Percentiles rank a stretch among this genome's conserved stretches.
phyloP scores from a whole-genome alignment of 805 yeast species.

The Yarrowia divulgata region DNA sequence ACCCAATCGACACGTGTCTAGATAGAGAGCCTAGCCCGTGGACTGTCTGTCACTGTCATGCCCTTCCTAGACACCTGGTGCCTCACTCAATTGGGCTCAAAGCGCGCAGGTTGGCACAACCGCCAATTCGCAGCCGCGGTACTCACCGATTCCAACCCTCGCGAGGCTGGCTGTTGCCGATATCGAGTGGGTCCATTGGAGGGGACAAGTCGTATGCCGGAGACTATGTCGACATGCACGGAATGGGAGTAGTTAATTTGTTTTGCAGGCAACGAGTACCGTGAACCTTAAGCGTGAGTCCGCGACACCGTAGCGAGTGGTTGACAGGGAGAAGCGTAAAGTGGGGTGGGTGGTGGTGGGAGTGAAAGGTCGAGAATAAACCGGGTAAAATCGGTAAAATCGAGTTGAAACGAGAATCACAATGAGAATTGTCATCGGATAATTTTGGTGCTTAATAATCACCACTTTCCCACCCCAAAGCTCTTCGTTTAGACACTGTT shows the following conservation, averaged over 20 bases:
- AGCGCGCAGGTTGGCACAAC: neutral
- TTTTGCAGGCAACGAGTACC: conserved; percentile 34
- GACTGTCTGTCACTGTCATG: neutral
- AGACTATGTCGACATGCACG: conserved; percentile 37
- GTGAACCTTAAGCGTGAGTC: conserved; percentile 27
- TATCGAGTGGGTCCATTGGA: conserved; percentile 35
- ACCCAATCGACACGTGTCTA: conserved; percentile 14
- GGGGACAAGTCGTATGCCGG: conserved; percentile 31
- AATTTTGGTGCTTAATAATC: neutral
- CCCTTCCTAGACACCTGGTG: neutral
- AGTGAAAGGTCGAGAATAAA: neutral
- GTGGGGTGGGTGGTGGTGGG: no score
- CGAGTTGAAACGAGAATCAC: neutral
- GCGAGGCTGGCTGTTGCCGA: conserved; percentile 36
- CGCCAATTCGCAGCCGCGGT: neutral
- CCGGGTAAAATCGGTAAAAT: neutral
- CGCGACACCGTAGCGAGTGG: neutral
- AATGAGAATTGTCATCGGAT: neutral
- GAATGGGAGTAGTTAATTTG: conserved; percentile 35
- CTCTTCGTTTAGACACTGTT: neutral
- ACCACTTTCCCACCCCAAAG: neutral
- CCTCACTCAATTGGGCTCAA: conserved; percentile 1
- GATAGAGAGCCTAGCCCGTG: no score
- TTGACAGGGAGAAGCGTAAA: neutral
- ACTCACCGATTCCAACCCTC: conserved; percentile 39